A percentile compares a stretch with the other conserved stretches of the same genome.
Evolutionary conservation across 768 basidiomycete species (phyloP).

Genomic region (Kwoniella dejecticola): DNA sequence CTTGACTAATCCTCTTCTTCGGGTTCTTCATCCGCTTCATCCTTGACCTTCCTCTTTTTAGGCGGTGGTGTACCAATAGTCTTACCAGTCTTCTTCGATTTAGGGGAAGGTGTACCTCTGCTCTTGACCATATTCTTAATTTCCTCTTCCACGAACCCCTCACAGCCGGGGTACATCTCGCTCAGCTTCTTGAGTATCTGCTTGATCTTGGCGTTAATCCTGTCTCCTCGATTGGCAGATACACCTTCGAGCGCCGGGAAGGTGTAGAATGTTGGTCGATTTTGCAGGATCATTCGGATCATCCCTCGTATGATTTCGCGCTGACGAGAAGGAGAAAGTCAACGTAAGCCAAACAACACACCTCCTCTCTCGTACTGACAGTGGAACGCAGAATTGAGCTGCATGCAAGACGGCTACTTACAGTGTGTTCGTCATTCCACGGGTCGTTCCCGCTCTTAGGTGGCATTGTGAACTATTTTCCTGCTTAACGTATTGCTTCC

Average conservation of each 20-base stretch:
- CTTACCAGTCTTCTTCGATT: constrained; percentile 15
- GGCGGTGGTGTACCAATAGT: background rate
- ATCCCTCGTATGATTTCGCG: constrained; percentile 7
- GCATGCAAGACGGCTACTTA: background rate
- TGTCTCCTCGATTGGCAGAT: constrained; percentile 32
- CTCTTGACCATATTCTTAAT: constrained; percentile 9
- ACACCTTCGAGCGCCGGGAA: constrained; percentile 21
- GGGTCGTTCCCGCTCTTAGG: constrained; percentile 13
- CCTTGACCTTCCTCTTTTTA: constrained; percentile 18
- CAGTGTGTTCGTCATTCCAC: constrained; percentile 20
- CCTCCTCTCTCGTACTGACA: no score
- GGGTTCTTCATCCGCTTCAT: constrained; percentile 10
- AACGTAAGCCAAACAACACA: no score
- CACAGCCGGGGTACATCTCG: constrained; percentile 11
- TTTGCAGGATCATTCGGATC: background rate
- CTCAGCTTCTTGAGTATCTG: constrained; percentile 27
- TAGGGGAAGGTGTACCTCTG: constrained; percentile 11
- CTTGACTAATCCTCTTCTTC: background rate
- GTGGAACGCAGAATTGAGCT: no score
- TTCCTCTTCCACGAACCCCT: constrained; percentile 31
- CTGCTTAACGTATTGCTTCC: no score
- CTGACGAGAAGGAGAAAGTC: background rate
- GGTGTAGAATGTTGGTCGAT: constrained; percentile 24
- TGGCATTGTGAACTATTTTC: background rate
- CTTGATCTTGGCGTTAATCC: constrained; percentile 40